Evolutionary conservation across 2,329 filamentous ascomycete genomes (phyloP).

Genomic region (Colletotrichum sp.): DNA sequence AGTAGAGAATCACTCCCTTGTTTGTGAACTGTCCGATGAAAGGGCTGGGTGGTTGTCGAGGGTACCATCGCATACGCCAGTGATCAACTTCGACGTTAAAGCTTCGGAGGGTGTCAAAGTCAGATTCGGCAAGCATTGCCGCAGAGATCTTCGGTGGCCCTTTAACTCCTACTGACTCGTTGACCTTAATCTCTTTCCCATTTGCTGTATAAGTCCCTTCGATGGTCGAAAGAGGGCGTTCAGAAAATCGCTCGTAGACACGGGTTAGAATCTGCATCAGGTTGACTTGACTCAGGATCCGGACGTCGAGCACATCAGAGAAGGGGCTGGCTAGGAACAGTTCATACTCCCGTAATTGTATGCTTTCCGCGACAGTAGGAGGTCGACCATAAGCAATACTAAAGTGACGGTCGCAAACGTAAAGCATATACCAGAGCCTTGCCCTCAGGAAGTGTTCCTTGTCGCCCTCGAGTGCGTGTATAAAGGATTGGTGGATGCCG

Average conservation of each 20-base stretch:
- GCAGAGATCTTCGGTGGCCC: background rate
- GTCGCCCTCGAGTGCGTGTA: constrained; percentile 49
- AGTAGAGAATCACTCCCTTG: constrained; percentile 39
- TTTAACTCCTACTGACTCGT: rapidly evolving
- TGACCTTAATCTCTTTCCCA: rapidly evolving
- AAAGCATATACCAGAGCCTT: constrained; percentile 60
- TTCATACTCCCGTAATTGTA: constrained; percentile 27
- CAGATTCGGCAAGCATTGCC: constrained; percentile 33
- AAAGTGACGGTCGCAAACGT: constrained; percentile 36
- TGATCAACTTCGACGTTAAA: constrained; percentile 47
- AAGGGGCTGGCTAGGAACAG: constrained; percentile 27
- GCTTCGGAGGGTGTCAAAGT: constrained; percentile 39
- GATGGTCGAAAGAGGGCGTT: background rate
- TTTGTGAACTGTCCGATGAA: constrained; percentile 38
- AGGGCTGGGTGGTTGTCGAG: constrained; percentile 24
- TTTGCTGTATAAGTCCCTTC: background rate
- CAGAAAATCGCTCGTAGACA: constrained; percentile 23
- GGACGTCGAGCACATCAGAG: constrained; percentile 21
- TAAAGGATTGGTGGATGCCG: constrained; percentile 58
- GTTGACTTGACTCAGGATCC: constrained; percentile 25
- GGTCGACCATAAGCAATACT: constrained; percentile 36
- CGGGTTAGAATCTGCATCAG: constrained; percentile 25
- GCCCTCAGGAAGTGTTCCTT: constrained; percentile 56
- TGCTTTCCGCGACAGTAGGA: constrained; percentile 27
- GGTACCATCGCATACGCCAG: constrained; percentile 35